These are phyloP conservation scores for Bruguiera gymnorhiza DNA, from an alignment of 345 rosid species.

Conservation along the genomic window DNA sequence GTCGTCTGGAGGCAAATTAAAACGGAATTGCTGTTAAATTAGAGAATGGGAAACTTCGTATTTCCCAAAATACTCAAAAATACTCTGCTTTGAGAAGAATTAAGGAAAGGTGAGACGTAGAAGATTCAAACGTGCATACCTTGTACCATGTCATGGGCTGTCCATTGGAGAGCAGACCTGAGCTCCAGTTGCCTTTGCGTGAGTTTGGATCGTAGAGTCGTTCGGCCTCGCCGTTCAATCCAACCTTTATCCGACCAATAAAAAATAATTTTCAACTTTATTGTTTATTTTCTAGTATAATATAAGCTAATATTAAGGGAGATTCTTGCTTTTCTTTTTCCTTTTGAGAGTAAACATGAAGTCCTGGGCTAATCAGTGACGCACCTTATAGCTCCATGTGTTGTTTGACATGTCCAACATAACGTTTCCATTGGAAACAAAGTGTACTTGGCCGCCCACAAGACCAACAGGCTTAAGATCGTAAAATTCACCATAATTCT, in stretches of 20 bases:
- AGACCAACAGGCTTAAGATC: slow-evolving; percentile 1
- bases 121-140: background rate
- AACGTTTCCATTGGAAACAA: background rate
- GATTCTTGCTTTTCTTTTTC: too few relatives aligned
- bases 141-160: slow-evolving; percentile 14
- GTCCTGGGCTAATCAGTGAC: background rate
- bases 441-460: background rate
- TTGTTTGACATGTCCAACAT: background rate
- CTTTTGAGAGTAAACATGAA: too few relatives aligned
- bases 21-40: background rate
- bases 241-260: background rate
- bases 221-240: slow-evolving; percentile 1
- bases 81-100: too few relatives aligned
- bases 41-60: background rate
- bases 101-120: too few relatives aligned
- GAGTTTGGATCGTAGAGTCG: slow-evolving; percentile 4
- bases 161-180: background rate
- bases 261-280: background rate
- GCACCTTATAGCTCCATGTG: slow-evolving; percentile 2
- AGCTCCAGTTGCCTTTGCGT: background rate
- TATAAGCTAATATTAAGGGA: too few relatives aligned
- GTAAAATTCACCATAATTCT: slow-evolving; percentile 8
- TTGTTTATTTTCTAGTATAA: background rate
- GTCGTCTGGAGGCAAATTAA: background rate
- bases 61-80: too few relatives aligned